Base-by-base conservation (phyloP, 2,329 filamentous ascomycete species). In the Colletotrichum agaves region DNA sequence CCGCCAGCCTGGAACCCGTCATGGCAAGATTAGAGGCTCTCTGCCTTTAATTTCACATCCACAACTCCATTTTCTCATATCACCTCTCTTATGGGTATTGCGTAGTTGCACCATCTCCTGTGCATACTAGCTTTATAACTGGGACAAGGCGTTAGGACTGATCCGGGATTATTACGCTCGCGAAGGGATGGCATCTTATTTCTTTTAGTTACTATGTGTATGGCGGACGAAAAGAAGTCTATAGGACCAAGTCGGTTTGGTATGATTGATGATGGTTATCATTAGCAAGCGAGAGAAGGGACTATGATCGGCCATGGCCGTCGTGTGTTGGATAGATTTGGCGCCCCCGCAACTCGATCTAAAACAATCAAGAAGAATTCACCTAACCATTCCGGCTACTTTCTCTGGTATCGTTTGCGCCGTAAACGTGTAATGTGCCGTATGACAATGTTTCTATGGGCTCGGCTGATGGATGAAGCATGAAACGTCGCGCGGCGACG, bases 1-100 rank as follows among this genome's bases (percentile, higher is more conserved):
- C 81, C 23, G 80, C 77, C 12, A 78, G 75, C 55, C 70, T 83
- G 3, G 75, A 81, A 47, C 71, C 75, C 4, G 75, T 79, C 11
- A 70, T 77, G 27, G 72, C 78, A 39, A 76, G 79, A 71, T 71
- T 83, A 67, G 78, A 82, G 62, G 50, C 62, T 5, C 47, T 69
- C 4, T 47, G 59, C 39, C 50, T 69, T 33, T 69, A 53, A 23
- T 12, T 47, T 17, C 41, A 61, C 50, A 5, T 23, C 63, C 46
- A 4, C 4, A 47, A 27, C 27, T 44, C 17, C 39, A 61, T 61
- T 23, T 63, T 59, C 47, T 41, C 50, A 47, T 10, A 35, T 27
- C 60, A 58, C 50, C 43, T 50, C 44, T 23, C 39, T 23, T 47
- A 21, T 21, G 60, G 53, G 61, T 61, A 49, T 59, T 49, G 41